These are phyloP conservation scores for Thelonectria rubi DNA, from an alignment of 2,329 filamentous ascomycete species.

Conservation along the genomic window DNA sequence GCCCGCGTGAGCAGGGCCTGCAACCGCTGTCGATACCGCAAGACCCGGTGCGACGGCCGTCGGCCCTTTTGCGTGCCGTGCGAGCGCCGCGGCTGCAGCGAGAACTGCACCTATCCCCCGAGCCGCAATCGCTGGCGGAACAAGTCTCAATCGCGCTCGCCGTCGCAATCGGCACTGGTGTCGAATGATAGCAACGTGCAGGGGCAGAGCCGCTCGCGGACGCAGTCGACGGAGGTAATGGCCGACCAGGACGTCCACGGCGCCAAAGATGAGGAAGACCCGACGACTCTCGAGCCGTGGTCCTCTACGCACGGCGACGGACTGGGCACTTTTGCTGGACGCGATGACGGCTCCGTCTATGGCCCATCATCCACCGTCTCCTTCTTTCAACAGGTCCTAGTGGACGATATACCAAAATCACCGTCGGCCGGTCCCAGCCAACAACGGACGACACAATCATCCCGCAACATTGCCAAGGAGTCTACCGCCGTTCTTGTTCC, in stretches of 20 bases:
- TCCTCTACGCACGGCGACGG: slow-evolving; percentile 7
- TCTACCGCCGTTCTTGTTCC: not conserved
- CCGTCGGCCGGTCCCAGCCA: not conserved
- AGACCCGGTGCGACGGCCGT: slow-evolving; percentile 19
- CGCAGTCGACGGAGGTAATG: not conserved
- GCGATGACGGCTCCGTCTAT: slow-evolving; percentile 1
- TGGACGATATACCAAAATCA: not conserved
- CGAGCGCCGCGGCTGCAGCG: not conserved
- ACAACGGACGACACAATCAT: not conserved
- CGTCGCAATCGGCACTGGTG: not conserved
- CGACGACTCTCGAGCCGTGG: not conserved
- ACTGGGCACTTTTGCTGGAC: not conserved
- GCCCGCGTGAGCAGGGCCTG: slow-evolving; percentile 13
- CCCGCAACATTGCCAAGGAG: not conserved
- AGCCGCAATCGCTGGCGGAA: not conserved
- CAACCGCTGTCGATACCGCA: slow-evolving; percentile 14
- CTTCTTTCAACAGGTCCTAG: slow-evolving; percentile 2
- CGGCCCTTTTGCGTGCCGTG: slow-evolving; percentile 17
- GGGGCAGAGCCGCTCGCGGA: not conserved
- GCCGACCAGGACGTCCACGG: not conserved
- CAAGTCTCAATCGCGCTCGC: not conserved
- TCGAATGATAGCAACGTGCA: not conserved
- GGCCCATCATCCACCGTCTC: slow-evolving; percentile 2
- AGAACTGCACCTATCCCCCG: not conserved
- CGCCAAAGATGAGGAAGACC: not conserved